These are phyloP conservation scores for Fusarium sp. DNA, from an alignment of 2,329 filamentous ascomycete species.

Conservation along the genomic window DNA sequence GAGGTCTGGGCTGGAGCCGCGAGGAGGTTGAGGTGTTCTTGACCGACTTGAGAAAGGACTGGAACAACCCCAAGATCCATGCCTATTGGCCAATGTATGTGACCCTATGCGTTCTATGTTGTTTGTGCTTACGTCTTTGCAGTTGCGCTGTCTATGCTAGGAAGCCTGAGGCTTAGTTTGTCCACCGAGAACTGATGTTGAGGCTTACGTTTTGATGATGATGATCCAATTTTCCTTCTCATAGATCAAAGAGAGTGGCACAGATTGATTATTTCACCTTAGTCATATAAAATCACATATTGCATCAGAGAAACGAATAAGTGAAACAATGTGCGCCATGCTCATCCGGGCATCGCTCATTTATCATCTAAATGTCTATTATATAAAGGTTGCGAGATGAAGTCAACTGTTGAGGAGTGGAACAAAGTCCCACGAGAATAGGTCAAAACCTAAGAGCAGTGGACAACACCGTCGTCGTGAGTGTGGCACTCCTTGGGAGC, in stretches of 20 bases:
- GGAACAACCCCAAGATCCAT: conserved; percentile 29
- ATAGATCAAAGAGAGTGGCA: neutral
- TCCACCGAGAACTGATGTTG: no score
- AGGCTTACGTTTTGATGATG: no score
- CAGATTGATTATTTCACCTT: neutral
- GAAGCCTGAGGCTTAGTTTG: conserved; percentile 27
- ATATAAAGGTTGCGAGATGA: neutral
- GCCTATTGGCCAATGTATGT: conserved; percentile 39
- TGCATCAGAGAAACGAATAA: neutral
- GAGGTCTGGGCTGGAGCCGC: conserved; percentile 29
- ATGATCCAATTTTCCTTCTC: neutral
- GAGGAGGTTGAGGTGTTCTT: conserved; percentile 32
- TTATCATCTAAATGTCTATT: conserved; percentile 3
- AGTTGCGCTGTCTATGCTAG: conserved; percentile 32
- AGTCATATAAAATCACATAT: neutral
- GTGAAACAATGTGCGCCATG: neutral
- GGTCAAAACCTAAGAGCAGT: conserved; percentile 40
- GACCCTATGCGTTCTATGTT: accelerated
- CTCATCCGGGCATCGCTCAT: conserved; percentile 1
- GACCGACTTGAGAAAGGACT: conserved; percentile 18
- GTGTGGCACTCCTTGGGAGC: conserved; percentile 54
- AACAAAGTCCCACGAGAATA: neutral
- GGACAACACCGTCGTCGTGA: conserved; percentile 56
- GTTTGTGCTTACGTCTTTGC: neutral
- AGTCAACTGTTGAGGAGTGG: neutral